phyloP scores from a whole-genome alignment of 1,284 basidiomycete genomes.

The Sanghuangporus baumii region DNA sequence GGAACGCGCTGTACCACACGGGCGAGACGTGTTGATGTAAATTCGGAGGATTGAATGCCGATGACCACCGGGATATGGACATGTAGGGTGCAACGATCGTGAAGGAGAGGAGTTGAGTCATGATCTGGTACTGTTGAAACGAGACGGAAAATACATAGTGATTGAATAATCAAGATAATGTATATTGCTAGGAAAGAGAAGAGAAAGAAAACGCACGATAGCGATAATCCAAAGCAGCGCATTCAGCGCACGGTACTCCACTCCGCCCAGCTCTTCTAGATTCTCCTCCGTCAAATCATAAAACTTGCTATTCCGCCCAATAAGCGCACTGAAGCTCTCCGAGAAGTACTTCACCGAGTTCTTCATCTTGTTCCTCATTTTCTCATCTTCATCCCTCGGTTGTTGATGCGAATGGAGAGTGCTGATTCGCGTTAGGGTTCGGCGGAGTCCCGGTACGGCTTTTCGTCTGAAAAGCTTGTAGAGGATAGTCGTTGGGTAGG shows the following conservation, averaged over 20 bases:
- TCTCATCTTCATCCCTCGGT: neutral
- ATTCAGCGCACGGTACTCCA: constrained; percentile 86
- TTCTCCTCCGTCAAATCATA: constrained; percentile 75
- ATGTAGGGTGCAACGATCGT: constrained; percentile 78
- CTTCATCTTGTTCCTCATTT: neutral
- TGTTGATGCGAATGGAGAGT: constrained; percentile 50
- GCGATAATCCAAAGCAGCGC: constrained; percentile 76
- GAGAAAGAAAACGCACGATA: constrained; percentile 37
- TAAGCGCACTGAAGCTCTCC: constrained; percentile 63
- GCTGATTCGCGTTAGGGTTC: constrained; percentile 60
- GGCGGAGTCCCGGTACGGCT: constrained; percentile 40
- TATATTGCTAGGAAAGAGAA: no score
- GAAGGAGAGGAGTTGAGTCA: constrained; percentile 61
- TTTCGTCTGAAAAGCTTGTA: constrained; percentile 40
- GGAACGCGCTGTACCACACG: constrained; percentile 84
- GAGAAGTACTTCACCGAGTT: constrained; percentile 77
- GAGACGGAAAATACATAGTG: neutral
- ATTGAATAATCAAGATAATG: neutral
- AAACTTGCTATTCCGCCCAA: constrained; percentile 86
- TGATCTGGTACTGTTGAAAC: constrained; percentile 63
- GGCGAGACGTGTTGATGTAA: constrained; percentile 48
- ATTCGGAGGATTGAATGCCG: constrained; percentile 53
- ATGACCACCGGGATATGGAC: constrained; percentile 42
- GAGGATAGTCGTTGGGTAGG: constrained; percentile 66
- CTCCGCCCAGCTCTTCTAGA: constrained; percentile 87